Evolutionary conservation across 1,139 yeast genomes (phyloP).

Genomic region (Debaryomyces nepalensis): DNA sequence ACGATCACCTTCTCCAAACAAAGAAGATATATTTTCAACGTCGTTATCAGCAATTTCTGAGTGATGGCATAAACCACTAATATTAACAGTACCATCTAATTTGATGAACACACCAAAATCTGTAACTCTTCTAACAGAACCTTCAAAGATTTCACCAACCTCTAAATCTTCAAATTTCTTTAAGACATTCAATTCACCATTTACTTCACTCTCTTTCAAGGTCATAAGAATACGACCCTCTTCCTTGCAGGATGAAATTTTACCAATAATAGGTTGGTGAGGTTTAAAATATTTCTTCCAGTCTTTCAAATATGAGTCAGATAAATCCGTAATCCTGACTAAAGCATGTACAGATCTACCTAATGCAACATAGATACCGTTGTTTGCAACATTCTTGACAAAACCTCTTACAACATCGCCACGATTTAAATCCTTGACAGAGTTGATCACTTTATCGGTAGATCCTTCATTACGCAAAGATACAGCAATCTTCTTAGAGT

Average conservation of each 20-base stretch:
- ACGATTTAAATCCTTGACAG: constrained; percentile 59
- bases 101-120: constrained; percentile 92
- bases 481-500: constrained; percentile 62
- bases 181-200: constrained; percentile 62
- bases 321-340: constrained; percentile 79
- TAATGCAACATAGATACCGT: constrained; percentile 79
- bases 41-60: constrained; percentile 78
- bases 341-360: constrained; percentile 78
- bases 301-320: constrained; percentile 80
- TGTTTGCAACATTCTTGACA: constrained; percentile 72
- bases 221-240: constrained; percentile 75
- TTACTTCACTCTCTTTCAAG: constrained; percentile 79
- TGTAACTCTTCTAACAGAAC: constrained; percentile 76
- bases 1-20: constrained; percentile 87
- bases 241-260: constrained; percentile 64
- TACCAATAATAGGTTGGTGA: constrained; percentile 78
- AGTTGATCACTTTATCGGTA: constrained; percentile 55
- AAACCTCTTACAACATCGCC: constrained; percentile 83
- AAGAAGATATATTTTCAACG: constrained; percentile 53
- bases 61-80: constrained; percentile 87
- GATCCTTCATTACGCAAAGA: constrained; percentile 61
- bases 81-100: constrained; percentile 71
- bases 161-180: constrained; percentile 67
- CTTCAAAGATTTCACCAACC: constrained; percentile 75
- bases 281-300: constrained; percentile 81